A percentile compares a stretch with the other conserved stretches of the same genome.
Evolutionary conservation across 768 basidiomycete genomes (phyloP).

Genomic region (Atractiella rhizophila): DNA sequence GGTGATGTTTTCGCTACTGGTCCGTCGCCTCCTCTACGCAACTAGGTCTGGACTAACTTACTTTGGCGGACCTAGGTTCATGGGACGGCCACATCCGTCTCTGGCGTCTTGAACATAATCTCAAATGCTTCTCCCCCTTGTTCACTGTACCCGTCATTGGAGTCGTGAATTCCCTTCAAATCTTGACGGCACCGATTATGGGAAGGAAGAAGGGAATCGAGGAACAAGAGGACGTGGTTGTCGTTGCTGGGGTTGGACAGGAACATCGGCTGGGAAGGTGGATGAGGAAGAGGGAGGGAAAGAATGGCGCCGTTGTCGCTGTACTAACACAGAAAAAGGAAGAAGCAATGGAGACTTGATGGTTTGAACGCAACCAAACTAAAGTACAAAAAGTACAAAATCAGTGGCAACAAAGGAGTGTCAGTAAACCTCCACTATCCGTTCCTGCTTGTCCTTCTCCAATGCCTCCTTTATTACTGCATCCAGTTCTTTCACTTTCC

Average conservation of each 20-base stretch:
- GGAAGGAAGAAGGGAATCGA: conserved; percentile 1
- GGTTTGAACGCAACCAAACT: too few relatives aligned
- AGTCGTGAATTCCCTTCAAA: conserved; percentile 69
- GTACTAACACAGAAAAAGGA: conserved; percentile 3
- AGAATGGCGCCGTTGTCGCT: conserved; percentile 44
- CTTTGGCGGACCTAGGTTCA: conserved; percentile 39
- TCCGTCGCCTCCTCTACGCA: conserved; percentile 20
- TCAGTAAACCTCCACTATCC: conserved; percentile 10
- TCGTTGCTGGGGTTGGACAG: conserved; percentile 60
- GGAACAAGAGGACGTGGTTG: conserved; percentile 1
- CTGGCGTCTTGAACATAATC: conserved; percentile 62
- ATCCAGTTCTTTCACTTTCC: conserved; percentile 15
- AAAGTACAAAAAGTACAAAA: too few relatives aligned
- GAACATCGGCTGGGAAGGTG: conserved; percentile 79
- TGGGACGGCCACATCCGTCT: conserved; percentile 74
- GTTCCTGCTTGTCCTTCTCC: conserved; percentile 7
- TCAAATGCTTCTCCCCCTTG: conserved; percentile 40
- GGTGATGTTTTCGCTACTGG: conserved; percentile 79
- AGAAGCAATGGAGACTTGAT: too few relatives aligned
- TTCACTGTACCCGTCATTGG: conserved; percentile 31
- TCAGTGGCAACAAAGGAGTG: too few relatives aligned
- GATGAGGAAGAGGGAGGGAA: conserved; percentile 40
- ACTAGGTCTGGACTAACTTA: background rate
- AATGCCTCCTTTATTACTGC: conserved; percentile 10
- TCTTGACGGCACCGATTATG: conserved; percentile 25